Evolutionary conservation across 495 filamentous ascomycete species (phyloP).

Genomic region (Xylaria cubensis): DNA sequence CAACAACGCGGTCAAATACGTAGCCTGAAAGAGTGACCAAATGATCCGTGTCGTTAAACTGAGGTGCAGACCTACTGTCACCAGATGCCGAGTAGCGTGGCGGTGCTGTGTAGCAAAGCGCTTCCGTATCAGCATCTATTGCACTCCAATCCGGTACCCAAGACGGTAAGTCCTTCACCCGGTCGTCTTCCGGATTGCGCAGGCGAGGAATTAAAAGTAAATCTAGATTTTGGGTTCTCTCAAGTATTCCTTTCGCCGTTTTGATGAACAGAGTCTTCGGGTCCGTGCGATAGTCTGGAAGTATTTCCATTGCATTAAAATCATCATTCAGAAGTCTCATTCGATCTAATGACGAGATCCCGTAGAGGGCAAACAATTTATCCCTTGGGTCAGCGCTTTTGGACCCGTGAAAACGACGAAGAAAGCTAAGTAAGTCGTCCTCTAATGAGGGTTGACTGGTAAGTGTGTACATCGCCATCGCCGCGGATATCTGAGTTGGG

Average conservation of each 20-base stretch:
- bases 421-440: slow-evolving; percentile 2
- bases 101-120: neutral
- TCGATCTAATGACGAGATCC: neutral
- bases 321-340: neutral
- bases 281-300: neutral
- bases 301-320: neutral
- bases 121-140: neutral
- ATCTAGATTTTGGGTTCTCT: neutral
- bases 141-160: neutral
- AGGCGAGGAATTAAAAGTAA: neutral
- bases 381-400: neutral
- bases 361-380: slow-evolving; percentile 10
- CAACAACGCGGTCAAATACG: neutral
- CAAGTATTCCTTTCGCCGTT: slow-evolving; percentile 8
- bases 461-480: slow-evolving; percentile 5
- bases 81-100: neutral
- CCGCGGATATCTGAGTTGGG: neutral
- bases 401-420: slow-evolving; percentile 2
- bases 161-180: neutral
- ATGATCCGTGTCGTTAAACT: neutral
- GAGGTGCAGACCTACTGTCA: neutral
- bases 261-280: neutral
- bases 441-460: neutral
- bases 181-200: neutral
- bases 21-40: slow-evolving; percentile 4